Conservation (phyloP, 495 filamentous ascomycete genomes). For the Penicillium mononematosum region DNA sequence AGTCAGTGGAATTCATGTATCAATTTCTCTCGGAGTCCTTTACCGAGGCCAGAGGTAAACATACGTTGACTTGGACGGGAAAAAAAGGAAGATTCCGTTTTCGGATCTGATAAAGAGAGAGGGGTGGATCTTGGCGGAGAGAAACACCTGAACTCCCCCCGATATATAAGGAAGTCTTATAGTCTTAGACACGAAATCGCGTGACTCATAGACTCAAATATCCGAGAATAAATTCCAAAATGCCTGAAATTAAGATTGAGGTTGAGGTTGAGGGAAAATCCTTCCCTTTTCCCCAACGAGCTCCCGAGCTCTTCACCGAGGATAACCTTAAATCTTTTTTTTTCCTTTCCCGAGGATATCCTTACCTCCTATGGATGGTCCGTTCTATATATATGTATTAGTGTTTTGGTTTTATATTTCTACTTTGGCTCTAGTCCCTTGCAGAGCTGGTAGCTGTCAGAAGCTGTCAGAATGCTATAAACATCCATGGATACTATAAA, state of each 20-base stretch:
- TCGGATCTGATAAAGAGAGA: slow-evolving; percentile 25
- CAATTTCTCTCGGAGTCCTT: neutral
- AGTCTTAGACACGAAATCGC: neutral
- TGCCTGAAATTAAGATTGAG: slow-evolving; percentile 17
- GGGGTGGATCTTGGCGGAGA: slow-evolving; percentile 10
- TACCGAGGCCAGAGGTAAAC: slow-evolving; percentile 9
- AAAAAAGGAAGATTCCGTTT: slow-evolving; percentile 23
- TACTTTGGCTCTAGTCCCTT: neutral
- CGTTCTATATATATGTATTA: neutral
- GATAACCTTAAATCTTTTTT: slow-evolving; percentile 17
- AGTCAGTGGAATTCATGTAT: slow-evolving; percentile 1
- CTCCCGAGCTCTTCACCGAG: slow-evolving; percentile 24
- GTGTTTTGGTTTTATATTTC: neutral
- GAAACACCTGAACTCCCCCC: slow-evolving; percentile 3
- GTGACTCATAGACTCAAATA: slow-evolving; percentile 1
- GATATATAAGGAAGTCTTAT: slow-evolving; percentile 1
- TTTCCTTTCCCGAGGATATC: neutral
- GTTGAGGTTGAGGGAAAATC: slow-evolving; percentile 17
- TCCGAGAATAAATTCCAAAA: slow-evolving; percentile 1
- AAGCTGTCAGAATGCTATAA: neutral
- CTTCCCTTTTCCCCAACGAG: slow-evolving; percentile 13
- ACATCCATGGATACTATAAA: neutral
- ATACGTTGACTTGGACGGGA: neutral
- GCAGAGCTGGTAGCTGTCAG: neutral
- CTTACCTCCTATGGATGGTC: neutral